Percentiles rank a stretch among this genome's conserved stretches.
Evolutionary conservation across 139 green algal species (phyloP).

Genomic region (Limnomonas spitsbergensis): DNA sequence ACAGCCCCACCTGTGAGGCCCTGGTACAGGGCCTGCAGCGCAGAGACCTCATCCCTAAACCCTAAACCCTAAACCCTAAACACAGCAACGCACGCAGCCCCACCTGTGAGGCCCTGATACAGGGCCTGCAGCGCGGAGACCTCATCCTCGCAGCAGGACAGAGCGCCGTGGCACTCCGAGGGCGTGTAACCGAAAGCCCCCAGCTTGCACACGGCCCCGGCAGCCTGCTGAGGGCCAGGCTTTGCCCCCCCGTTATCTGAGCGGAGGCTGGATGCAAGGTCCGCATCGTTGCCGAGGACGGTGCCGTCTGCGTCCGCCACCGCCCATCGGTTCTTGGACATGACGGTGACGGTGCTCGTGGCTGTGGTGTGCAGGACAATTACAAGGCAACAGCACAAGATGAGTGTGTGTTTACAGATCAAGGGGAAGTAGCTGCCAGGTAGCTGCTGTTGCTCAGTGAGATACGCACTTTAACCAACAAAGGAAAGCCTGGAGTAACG

Average conservation of each 20-base stretch:
- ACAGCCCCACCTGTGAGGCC: constrained; percentile 31
- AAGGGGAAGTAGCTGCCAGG: too few relatives aligned
- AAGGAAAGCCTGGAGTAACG: too few relatives aligned
- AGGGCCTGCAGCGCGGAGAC: constrained; percentile 39
- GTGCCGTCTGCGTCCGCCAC: not conserved
- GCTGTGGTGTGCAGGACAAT: not conserved
- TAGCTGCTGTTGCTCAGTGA: too few relatives aligned
- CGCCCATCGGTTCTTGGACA: not conserved
- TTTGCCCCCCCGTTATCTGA: too few relatives aligned
- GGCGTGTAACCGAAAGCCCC: constrained; percentile 5
- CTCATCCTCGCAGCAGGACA: constrained; percentile 25
- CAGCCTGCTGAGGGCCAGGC: too few relatives aligned
- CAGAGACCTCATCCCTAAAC: constrained; percentile 41
- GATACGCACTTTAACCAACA: too few relatives aligned
- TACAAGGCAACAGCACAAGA: not conserved
- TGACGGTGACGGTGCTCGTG: constrained; percentile 4
- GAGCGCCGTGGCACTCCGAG: not conserved
- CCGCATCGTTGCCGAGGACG: not conserved
- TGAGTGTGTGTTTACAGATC: too few relatives aligned
- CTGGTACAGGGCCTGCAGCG: constrained; percentile 40
- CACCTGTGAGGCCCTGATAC: constrained; percentile 39
- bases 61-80: too few relatives aligned
- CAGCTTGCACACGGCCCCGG: too few relatives aligned
- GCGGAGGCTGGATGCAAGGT: not conserved
- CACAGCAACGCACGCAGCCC: too few relatives aligned